These are phyloP conservation scores for Solanum sejunctum DNA, from an alignment of 257 asterid species.

Conservation along the genomic window DNA sequence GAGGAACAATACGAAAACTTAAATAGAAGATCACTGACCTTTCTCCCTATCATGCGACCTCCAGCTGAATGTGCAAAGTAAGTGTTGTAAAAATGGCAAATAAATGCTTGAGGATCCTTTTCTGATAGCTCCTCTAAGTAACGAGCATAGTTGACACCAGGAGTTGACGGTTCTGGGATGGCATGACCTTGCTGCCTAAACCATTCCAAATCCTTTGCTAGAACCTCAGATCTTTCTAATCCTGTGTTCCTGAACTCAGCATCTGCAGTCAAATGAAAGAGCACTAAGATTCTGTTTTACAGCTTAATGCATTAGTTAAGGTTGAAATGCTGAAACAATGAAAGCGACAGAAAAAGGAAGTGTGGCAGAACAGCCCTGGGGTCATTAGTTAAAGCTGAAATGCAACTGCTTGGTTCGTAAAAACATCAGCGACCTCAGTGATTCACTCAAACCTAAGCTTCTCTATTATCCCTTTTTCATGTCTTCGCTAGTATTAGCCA, in stretches of 20 bases:
- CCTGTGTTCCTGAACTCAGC: constrained; percentile 86
- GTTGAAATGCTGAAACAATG: neutral
- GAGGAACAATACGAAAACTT: neutral
- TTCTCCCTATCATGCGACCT: constrained; percentile 94
- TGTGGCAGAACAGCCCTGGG: neutral
- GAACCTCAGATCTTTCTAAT: constrained; percentile 65
- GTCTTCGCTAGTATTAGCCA: neutral
- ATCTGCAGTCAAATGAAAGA: constrained; percentile 30
- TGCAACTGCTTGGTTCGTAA: neutral
- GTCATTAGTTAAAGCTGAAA: neutral
- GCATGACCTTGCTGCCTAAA: constrained; percentile 62
- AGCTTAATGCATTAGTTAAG: too few species aligned
- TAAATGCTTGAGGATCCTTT: constrained; percentile 75
- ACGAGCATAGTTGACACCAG: constrained; percentile 52
- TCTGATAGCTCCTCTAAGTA: constrained; percentile 63
- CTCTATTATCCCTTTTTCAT: neutral
- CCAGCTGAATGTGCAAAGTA: constrained; percentile 98
- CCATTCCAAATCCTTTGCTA: constrained; percentile 84
- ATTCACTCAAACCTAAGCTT: neutral
- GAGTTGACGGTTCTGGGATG: constrained; percentile 74
- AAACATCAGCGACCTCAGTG: neutral
- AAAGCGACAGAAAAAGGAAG: neutral
- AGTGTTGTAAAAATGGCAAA: constrained; percentile 89
- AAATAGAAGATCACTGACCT: constrained; percentile 27
- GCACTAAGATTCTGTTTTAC: neutral